These are phyloP conservation scores for Salvia hispanica DNA, from an alignment of 257 asterid genomes.

Conservation along the genomic window DNA sequence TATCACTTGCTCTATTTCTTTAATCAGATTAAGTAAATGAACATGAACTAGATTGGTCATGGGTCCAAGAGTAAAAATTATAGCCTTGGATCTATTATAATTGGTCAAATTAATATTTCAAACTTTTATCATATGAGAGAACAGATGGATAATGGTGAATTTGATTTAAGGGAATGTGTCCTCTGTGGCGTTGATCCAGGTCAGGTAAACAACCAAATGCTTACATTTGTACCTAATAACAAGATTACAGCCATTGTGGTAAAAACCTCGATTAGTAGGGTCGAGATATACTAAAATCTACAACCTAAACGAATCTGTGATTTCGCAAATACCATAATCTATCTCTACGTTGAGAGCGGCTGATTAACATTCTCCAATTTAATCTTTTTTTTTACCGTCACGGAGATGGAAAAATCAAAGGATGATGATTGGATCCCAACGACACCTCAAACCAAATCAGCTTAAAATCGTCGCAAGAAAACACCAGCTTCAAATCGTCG, in stretches of 20 bases:
- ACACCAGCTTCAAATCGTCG: background rate
- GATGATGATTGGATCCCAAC: background rate
- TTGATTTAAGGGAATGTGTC: constrained; percentile 58
- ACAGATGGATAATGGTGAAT: constrained; percentile 25
- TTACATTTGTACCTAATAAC: constrained; percentile 46
- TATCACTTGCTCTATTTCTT: constrained; percentile 61
- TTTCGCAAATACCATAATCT: too few species aligned
- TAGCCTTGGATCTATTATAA: constrained; percentile 57
- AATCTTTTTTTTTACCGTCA: too few species aligned
- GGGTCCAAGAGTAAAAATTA: constrained; percentile 64
- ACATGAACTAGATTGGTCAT: constrained; percentile 75
- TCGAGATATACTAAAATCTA: too few species aligned
- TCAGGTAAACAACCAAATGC: constrained; percentile 48
- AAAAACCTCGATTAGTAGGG: too few species aligned
- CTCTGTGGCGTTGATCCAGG: constrained; percentile 58
- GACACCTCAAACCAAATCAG: background rate
- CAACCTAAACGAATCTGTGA: too few species aligned
- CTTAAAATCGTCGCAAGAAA: background rate
- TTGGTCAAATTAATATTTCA: constrained; percentile 79
- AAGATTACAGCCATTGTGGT: constrained; percentile 79
- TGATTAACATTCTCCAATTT: too few species aligned
- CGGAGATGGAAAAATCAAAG: background rate
- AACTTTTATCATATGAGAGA: constrained; percentile 31
- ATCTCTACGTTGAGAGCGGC: too few species aligned
- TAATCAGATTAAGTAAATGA: constrained; percentile 68